Conservation (phyloP, 2,329 filamentous ascomycete genomes). For the Emergomyces orientalis region DNA sequence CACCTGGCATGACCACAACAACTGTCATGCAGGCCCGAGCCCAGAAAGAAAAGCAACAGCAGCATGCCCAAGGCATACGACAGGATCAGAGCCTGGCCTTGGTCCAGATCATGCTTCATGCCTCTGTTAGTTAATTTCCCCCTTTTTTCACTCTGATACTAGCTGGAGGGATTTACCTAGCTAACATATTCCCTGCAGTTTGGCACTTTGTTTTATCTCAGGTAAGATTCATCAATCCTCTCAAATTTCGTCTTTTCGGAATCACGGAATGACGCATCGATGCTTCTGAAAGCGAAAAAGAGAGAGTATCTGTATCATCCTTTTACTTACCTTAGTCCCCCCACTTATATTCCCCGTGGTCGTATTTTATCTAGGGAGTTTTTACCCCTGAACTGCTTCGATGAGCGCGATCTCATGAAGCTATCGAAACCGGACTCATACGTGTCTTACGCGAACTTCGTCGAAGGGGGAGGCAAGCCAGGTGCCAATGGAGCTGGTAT, state of each 20-base stretch:
- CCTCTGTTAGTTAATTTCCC: slow-evolving; percentile 31
- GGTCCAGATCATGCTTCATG: slow-evolving; percentile 41
- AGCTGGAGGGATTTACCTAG: background rate
- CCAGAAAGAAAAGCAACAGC: slow-evolving; percentile 16
- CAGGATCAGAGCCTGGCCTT: slow-evolving; percentile 40
- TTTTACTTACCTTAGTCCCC: background rate
- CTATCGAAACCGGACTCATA: slow-evolving; percentile 19
- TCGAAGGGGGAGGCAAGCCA: slow-evolving; percentile 17
- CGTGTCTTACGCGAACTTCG: slow-evolving; percentile 23
- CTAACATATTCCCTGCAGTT: slow-evolving; percentile 20
- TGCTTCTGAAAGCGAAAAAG: background rate
- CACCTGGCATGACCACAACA: background rate
- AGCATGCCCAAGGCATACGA: slow-evolving; percentile 19
- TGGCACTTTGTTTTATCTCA: slow-evolving; percentile 29
- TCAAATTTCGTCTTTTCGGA: slow-evolving; percentile 6
- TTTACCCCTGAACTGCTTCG: slow-evolving; percentile 28
- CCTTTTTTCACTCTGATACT: slow-evolving; percentile 1
- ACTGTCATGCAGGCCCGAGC: slow-evolving; percentile 7
- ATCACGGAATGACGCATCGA: background rate
- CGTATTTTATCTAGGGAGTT: slow-evolving; percentile 25
- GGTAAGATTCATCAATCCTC: slow-evolving; percentile 16
- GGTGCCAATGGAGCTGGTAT: slow-evolving; percentile 5
- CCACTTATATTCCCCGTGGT: slow-evolving; percentile 3
- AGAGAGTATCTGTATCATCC: background rate
- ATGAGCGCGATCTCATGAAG: slow-evolving; percentile 26